Percentiles rank a stretch among this genome's conserved stretches.
Conservation (phyloP, 495 filamentous ascomycete species). For the Hyaloscypha hepaticicola region DNA sequence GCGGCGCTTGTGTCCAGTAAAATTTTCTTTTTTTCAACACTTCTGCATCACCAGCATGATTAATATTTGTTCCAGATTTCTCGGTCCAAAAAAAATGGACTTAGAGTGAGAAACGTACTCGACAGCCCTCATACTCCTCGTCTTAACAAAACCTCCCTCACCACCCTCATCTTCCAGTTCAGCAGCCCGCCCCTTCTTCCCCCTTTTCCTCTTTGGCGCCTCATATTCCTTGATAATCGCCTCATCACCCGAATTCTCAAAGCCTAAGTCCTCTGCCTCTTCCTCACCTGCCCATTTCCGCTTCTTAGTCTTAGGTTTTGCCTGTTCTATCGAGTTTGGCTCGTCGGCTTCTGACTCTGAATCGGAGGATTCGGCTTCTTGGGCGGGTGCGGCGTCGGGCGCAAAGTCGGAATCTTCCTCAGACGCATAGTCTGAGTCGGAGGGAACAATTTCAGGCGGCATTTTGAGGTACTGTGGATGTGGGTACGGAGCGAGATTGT, state of each 20-base stretch:
- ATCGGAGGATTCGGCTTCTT: conserved; percentile 34
- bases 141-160: conserved; percentile 80
- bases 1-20: conserved; percentile 62
- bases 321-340: conserved; percentile 6
- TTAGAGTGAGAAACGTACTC: conserved; percentile 41
- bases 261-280: conserved; percentile 44
- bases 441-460: conserved; percentile 31
- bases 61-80: conserved; percentile 3
- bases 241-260: conserved; percentile 76
- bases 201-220: conserved; percentile 52
- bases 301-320: conserved; percentile 28
- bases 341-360: conserved; percentile 45
- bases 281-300: conserved; percentile 41
- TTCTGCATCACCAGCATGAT: conserved; percentile 40
- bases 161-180: conserved; percentile 58
- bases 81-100: neutral
- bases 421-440: conserved; percentile 60
- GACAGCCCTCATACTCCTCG: conserved; percentile 64
- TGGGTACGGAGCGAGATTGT: conserved; percentile 7
- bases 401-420: conserved; percentile 76
- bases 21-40: conserved; percentile 56
- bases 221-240: conserved; percentile 62
- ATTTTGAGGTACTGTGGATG: conserved; percentile 12
- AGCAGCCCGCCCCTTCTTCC: conserved; percentile 47
- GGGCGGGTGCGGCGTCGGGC: conserved; percentile 49